A percentile compares a stretch with the other conserved stretches of the same genome.
These are phyloP conservation scores for Fusarium multiceps DNA, from an alignment of 2,329 filamentous ascomycete species.

Conservation along the genomic window DNA sequence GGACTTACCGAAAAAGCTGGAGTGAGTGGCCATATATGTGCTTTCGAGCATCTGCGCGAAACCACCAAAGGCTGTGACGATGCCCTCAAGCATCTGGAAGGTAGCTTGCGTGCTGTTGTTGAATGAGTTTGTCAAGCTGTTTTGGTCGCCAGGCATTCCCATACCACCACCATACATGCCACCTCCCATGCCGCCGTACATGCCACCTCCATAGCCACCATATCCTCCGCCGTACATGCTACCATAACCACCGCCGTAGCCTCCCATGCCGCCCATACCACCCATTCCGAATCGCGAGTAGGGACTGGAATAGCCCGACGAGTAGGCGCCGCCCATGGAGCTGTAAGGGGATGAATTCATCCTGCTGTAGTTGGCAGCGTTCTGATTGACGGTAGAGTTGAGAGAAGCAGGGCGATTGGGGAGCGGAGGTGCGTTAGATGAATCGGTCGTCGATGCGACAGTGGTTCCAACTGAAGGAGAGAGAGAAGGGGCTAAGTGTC, in stretches of 20 bases:
- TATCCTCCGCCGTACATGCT: constrained; percentile 45
- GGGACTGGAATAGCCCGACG: constrained; percentile 54
- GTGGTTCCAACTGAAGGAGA: constrained; percentile 57
- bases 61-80: constrained; percentile 95
- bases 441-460: constrained; percentile 51
- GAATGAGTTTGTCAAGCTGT: constrained; percentile 95
- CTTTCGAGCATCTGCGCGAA: constrained; percentile 99
- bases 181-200: constrained; percentile 56
- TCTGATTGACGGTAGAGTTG: constrained; percentile 84
- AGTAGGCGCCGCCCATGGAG: constrained; percentile 57
- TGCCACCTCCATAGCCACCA: constrained; percentile 57
- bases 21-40: constrained; percentile 99
- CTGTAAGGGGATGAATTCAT: constrained; percentile 66
- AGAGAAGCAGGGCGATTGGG: constrained; percentile 85
- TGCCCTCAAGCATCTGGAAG: constrained; percentile 97
- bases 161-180: constrained; percentile 57
- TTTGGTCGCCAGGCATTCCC: constrained; percentile 80
- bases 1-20: constrained; percentile 90
- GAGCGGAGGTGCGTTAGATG: constrained; percentile 71
- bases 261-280: constrained; percentile 19
- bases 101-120: constrained; percentile 95
- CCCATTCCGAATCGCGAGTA: constrained; percentile 57
- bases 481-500: constrained; percentile 52
- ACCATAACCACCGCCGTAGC: constrained; percentile 26
- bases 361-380: constrained; percentile 82